Evolutionary conservation across 169 alveolate species (phyloP), one percentile per base, ranked within the genome.

Genomic region (Eimeria acervulina): DNA sequence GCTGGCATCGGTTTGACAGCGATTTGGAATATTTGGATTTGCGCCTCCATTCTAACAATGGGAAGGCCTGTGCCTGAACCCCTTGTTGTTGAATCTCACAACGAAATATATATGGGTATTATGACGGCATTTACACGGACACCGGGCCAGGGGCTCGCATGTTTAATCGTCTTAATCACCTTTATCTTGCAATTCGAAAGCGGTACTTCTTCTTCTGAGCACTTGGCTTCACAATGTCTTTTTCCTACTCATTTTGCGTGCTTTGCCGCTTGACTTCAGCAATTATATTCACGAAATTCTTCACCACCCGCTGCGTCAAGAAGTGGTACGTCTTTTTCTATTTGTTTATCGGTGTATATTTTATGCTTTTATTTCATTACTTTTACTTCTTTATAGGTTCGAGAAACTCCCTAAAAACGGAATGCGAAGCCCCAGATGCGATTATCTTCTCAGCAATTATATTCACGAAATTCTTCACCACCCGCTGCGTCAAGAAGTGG

Each of bases 51-150:
- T 42, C 44, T 72, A 26, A 47, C 95, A 5, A 72, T 52, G 61
- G 95, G 95, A 15, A 52, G 95, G 21, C 66, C 95, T 23, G 78
- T 90, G 7, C 95, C 95, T 15, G 42, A 51, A 47, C 66, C 95
- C 23, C 90, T 90, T n/a, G 26, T 17, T 28, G 93, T 63, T 28
- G 61, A 52, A 10, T 10, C 89, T n/a, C 78, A 31, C 47, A 55
- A 40, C 51, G 95, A 78, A 31, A 52, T 74, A 0, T 68, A 68
- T 17, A 31, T 90, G 51, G 95, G 95, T 19, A 31, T 90, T 15
- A 59, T 70, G 90, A 74, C 90, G 21, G 38, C 63, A 33, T 90
- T 90, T 68, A 52, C 33, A 31, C 23, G 66, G 4, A 78, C 90
- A 8, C 70, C 89, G 28, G 83, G 95, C n/a, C 95, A 59, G 38